Evolutionary conservation across 78 protist genomes (phyloP).

Genomic region (Dictyostelium capitatum): DNA sequence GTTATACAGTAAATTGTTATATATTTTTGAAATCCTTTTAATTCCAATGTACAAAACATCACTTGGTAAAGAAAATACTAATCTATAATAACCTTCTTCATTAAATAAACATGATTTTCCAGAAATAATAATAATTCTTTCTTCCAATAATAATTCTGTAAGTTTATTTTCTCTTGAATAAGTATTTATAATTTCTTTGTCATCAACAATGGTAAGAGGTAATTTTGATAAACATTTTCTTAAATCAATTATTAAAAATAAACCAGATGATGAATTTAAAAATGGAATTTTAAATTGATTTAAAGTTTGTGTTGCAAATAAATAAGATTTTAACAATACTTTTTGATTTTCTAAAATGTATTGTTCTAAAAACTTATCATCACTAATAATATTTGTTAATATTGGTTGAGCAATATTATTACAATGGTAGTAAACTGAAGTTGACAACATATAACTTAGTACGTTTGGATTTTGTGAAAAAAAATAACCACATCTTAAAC

Average conservation of each 20-base stretch:
- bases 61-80: slow-evolving; percentile 7
- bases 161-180: slow-evolving; percentile 14
- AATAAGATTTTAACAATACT: slow-evolving; percentile 10
- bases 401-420: slow-evolving; percentile 46
- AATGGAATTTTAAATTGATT: slow-evolving; percentile 33
- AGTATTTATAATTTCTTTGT: not conserved
- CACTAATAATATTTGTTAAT: slow-evolving; percentile 20
- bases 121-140: slow-evolving; percentile 28
- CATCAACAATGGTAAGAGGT: not conserved
- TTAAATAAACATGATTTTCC: slow-evolving; percentile 12
- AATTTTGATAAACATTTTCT: slow-evolving; percentile 8
- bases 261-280: slow-evolving; percentile 30
- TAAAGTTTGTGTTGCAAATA: not conserved
- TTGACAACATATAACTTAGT: not conserved
- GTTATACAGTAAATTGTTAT: too few species aligned
- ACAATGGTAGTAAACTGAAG: slow-evolving; percentile 33
- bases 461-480: slow-evolving; percentile 34
- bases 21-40: slow-evolving; percentile 23
- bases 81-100: slow-evolving; percentile 44
- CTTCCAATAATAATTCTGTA: slow-evolving; percentile 38
- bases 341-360: slow-evolving; percentile 35
- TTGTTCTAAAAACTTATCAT: slow-evolving; percentile 2
- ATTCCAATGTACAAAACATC: not conserved
- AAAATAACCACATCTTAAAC: slow-evolving; percentile 69
- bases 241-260: slow-evolving; percentile 52